A percentile compares a stretch with the other conserved stretches of the same genome.
These are phyloP conservation scores for Pseudozyma sp. DNA, from an alignment of 1,284 basidiomycete species.

Conservation along the genomic window DNA sequence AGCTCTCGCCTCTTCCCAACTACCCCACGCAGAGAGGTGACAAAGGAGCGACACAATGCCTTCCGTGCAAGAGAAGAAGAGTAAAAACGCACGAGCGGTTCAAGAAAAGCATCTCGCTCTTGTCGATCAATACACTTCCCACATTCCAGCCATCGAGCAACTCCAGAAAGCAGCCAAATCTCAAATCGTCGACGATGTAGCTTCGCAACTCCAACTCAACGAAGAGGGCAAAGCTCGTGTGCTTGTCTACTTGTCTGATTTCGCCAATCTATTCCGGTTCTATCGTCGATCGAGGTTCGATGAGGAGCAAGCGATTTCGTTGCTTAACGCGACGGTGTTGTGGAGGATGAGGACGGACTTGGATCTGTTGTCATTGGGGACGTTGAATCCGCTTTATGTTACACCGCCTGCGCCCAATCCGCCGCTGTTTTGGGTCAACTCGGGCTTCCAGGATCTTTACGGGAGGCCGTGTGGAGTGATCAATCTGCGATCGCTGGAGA, in stretches of 20 bases:
- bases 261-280: conserved; percentile 61
- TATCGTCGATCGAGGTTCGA: conserved; percentile 52
- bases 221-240: conserved; percentile 37
- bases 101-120: conserved; percentile 53
- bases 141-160: conserved; percentile 15
- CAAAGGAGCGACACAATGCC: conserved; percentile 19
- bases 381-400: conserved; percentile 62
- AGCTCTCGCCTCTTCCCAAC: too few relatives aligned
- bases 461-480: conserved; percentile 63
- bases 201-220: conserved; percentile 33
- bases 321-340: conserved; percentile 46
- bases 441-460: conserved; percentile 58
- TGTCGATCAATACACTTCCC: conserved; percentile 23
- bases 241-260: conserved; percentile 33
- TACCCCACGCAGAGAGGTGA: too few relatives aligned
- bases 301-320: conserved; percentile 32
- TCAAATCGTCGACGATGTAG: conserved; percentile 35
- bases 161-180: conserved; percentile 33
- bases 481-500: conserved; percentile 59
- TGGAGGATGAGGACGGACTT: conserved; percentile 64
- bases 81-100: conserved; percentile 46
- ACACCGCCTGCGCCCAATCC: conserved; percentile 46
- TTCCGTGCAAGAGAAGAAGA: conserved; percentile 22
- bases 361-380: conserved; percentile 48
- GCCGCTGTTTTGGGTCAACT: conserved; percentile 67